Base-by-base conservation (phyloP, 352 stramenopile genomes). In the Globisporangium barbulae region DNA sequence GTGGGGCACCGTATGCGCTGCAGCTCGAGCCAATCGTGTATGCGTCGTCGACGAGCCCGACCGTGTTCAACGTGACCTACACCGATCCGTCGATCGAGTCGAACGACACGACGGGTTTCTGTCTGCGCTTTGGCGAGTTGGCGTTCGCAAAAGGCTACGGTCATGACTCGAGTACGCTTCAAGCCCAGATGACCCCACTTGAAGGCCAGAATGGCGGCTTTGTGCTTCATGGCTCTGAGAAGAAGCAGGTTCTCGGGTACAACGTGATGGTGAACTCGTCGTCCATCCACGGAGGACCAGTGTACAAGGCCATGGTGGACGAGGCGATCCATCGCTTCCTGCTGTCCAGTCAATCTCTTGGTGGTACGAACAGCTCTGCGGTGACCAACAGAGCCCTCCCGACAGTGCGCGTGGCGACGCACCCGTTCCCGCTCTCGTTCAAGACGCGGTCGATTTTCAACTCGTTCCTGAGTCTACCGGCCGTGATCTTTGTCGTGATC, bases 401-500 rank as follows among this genome's bases (percentile, higher is more conserved):
- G 41, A 78, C 59, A 31, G 55, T 82, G n/a, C 62, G 69, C 0
- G 74, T 90, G 22, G 68, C 70, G 17, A 86, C 79, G 10, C 72
- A 91, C 49, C 73, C 83, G 52, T 74, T 93, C 28, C 81, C 85
- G 9, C 64, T 89, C 17, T 83, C 79, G 3, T 81, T 79, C 64
- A 85, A 74, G 61, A 78, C 79, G 5, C 69, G 63, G 13, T 79
- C 81, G 17, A 74, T 89, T 28, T 88, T 89, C 53, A 76, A 76
- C 47, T 83, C 81, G 13, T 85, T 82, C 48, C 55, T 88, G 22
- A 85, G 72, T 22, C 69, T 98, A 1, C 74, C 94, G 7, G 89
- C 90, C 6, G 73, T 83, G 8, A 85, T 94, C 28, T 88, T 98
- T 48, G 81, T 98, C 54, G 73, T 98, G 21, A 86, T 98, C 19